Percentiles rank a stretch among this genome's conserved stretches.
Conservation (phyloP, 257 asterid species). For the Knoxia roxburghii region DNA sequence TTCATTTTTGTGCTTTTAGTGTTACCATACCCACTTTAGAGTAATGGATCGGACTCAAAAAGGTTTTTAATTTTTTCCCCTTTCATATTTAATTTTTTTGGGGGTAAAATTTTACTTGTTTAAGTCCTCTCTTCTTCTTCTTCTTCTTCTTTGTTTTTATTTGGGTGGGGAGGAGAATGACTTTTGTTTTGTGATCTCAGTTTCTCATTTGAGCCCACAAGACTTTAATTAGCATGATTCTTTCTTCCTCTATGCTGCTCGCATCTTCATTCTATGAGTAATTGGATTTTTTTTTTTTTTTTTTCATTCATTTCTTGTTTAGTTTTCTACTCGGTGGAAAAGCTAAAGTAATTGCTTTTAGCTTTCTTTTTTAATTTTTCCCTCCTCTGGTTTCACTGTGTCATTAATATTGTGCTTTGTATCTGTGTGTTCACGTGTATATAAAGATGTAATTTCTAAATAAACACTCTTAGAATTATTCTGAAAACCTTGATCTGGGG, state of each 20-base stretch:
- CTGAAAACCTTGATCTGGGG: not conserved
- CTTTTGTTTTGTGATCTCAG: not conserved
- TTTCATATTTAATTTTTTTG: not conserved
- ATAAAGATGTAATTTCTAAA: too few relatives aligned
- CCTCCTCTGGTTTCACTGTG: not conserved
- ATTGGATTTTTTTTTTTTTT: not conserved
- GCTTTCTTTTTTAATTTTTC: not conserved
- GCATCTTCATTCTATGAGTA: not conserved
- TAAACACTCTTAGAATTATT: too few relatives aligned
- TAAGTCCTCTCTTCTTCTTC: constrained; percentile 1
- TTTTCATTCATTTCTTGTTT: not conserved
- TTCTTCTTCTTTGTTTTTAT: too few relatives aligned
- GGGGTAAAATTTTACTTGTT: not conserved
- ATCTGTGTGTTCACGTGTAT: not conserved
- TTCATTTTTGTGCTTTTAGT: not conserved
- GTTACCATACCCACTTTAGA: not conserved
- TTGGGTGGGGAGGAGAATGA: too few relatives aligned
- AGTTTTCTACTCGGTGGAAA: not conserved
- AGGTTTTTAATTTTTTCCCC: not conserved
- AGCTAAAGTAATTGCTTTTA: constrained; percentile 2
- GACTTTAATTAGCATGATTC: not conserved
- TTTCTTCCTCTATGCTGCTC: not conserved
- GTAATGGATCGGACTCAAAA: constrained; percentile 19
- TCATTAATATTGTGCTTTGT: not conserved
- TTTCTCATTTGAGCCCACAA: not conserved